Evolutionary conservation across 345 rosid species (phyloP), one percentile per base, ranked within the genome.

Genomic region (Euclidium syriacum): DNA sequence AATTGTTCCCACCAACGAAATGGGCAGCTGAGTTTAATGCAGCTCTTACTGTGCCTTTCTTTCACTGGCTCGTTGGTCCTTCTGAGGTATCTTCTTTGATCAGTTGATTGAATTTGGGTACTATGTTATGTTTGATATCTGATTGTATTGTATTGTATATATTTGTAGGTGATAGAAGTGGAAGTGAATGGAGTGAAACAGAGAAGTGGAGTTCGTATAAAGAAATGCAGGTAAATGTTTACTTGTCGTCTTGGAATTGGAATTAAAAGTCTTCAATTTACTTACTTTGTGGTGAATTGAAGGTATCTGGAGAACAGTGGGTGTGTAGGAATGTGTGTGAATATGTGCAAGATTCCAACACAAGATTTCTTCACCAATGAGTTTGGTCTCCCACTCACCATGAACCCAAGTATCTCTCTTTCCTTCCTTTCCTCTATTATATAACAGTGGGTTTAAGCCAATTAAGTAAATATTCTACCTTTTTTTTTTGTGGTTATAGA

Each of bases 11-110:
- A 5, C 91, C 96, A 5, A 85, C 99, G 23, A 87, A 75, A 65
- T 94, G 97, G 98, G 95, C 97, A 6, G 95, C 83, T 11, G 97
- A 94, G 77, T 94, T 94, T 76, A 89, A 94, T 70, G 97, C 99
- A 38, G 86, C 85, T 58, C 77, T 94, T 36, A 94, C 97, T 0
- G 99, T 90, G 48, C 97, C 99, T 48, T 89, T 89, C 82, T 94
- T 89, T 76, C 86, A 84, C 38, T 94, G 97, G 99, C 68, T 94
- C 32, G 99, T 87, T 58, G 97, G 99, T 27, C 99, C 97, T 41
- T 85, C 99, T 60, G 81, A 89, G 90, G 96, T 88, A n/a, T n/a
- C n/a, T n/a, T n/a, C n/a, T n/a, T n/a, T n/a, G n/a, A n/a, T n/a
- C n/a, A n/a, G n/a, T n/a, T n/a, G n/a, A n/a, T n/a, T n/a, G n/a